Evolutionary conservation across 805 yeast species (phyloP).

Genomic region (Yamadazyma takamatsuzukensis): DNA sequence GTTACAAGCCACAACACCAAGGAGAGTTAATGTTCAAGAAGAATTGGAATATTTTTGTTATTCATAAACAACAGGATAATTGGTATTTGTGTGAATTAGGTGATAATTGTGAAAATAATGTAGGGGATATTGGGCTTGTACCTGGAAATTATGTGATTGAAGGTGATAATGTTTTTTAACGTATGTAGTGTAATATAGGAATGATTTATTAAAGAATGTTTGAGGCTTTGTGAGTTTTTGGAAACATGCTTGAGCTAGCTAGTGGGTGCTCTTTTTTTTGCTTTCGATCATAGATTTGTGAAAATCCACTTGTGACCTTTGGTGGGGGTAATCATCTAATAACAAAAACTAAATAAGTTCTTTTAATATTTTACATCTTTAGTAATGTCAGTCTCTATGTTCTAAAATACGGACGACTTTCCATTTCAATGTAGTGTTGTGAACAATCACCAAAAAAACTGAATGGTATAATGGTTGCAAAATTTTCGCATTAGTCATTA

Average conservation of each 20-base stretch:
- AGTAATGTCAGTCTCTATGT: not conserved
- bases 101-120: constrained; percentile 24
- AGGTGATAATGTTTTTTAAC: constrained; percentile 15
- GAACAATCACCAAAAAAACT: too few species aligned
- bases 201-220: too few species aligned
- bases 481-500: too few species aligned
- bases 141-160: constrained; percentile 42
- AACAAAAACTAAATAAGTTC: too few species aligned
- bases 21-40: constrained; percentile 40
- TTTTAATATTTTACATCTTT: not conserved
- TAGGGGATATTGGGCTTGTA: constrained; percentile 38
- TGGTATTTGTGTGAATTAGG: constrained; percentile 45
- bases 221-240: too few species aligned
- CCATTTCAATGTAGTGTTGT: too few species aligned
- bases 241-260: too few species aligned
- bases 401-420: not conserved
- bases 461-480: too few species aligned
- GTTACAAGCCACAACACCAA: constrained; percentile 37
- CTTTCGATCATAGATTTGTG: not conserved
- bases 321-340: too few species aligned
- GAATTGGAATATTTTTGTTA: constrained; percentile 39
- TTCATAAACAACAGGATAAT: constrained; percentile 41
- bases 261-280: not conserved
- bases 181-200: not conserved
- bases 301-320: too few species aligned